Conservation (phyloP, 495 filamentous ascomycete genomes). For the Trichoderma asperelloides region DNA sequence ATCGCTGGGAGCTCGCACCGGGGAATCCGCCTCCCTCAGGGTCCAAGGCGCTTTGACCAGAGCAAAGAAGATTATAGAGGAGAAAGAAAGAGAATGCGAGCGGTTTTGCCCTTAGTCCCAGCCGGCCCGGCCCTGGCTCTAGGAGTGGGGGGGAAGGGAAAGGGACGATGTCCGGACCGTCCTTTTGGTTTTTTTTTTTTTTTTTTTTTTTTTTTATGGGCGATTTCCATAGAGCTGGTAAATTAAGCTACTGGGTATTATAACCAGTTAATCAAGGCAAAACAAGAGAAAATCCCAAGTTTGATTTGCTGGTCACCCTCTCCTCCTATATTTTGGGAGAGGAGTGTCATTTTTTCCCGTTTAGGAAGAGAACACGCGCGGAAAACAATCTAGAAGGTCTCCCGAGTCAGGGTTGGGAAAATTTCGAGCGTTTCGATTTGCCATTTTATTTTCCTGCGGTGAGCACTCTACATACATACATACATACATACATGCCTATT, state of each 20-base stretch:
- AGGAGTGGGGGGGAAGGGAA: too few relatives aligned
- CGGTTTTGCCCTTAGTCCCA: not conserved
- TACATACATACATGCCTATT: too few relatives aligned
- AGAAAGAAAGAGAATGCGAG: not conserved
- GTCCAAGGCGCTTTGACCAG: not conserved
- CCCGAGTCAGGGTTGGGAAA: not conserved
- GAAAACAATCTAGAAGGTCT: too few relatives aligned
- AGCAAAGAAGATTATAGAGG: not conserved
- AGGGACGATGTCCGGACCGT: too few relatives aligned
- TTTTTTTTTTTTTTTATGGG: not conserved
- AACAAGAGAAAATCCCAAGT: too few relatives aligned
- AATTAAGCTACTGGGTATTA: conserved; percentile 6
- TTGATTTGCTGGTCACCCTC: too few relatives aligned
- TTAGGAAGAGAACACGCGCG: too few relatives aligned
- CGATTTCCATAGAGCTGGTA: not conserved
- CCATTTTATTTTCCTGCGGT: not conserved
- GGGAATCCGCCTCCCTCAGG: not conserved
- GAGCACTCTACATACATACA: not conserved
- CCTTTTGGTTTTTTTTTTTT: too few relatives aligned
- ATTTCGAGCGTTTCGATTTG: not conserved
- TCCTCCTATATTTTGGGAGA: too few relatives aligned
- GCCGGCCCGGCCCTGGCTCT: conserved; percentile 2
- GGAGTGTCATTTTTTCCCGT: too few relatives aligned
- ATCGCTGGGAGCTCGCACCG: not conserved
- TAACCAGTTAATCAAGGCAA: not conserved